These are phyloP conservation scores for Fusarium tjaetaba DNA, from an alignment of 2,329 filamentous ascomycete species.

Conservation along the genomic window DNA sequence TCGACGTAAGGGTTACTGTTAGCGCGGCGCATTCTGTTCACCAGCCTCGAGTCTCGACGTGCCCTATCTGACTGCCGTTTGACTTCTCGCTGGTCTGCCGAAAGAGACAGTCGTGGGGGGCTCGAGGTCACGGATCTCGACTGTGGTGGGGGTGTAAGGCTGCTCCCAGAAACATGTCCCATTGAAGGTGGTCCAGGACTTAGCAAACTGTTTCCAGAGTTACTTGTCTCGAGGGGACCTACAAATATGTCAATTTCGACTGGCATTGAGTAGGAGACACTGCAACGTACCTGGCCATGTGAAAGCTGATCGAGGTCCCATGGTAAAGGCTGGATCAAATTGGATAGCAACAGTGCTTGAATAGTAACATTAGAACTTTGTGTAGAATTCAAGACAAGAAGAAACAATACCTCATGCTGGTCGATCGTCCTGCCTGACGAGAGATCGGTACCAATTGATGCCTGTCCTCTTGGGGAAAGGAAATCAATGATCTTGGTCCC, in stretches of 20 bases:
- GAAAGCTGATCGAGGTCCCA: slow-evolving; percentile 62
- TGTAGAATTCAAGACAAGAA: neutral
- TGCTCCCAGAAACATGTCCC: slow-evolving; percentile 58
- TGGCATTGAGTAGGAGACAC: neutral
- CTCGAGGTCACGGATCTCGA: slow-evolving; percentile 67
- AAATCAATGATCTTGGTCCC: slow-evolving; percentile 27
- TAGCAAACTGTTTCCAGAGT: slow-evolving; percentile 50
- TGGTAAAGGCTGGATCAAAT: slow-evolving; percentile 62
- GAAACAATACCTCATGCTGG: slow-evolving; percentile 39
- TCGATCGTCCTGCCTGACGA: slow-evolving; percentile 23
- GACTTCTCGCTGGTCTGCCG: slow-evolving; percentile 68
- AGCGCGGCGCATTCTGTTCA: slow-evolving; percentile 60
- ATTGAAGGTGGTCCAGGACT: slow-evolving; percentile 59
- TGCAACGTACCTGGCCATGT: slow-evolving; percentile 59
- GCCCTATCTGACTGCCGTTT: slow-evolving; percentile 70
- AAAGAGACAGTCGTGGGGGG: slow-evolving; percentile 64
- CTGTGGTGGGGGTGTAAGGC: slow-evolving; percentile 60
- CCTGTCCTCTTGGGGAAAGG: slow-evolving; percentile 25
- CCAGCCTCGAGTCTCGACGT: slow-evolving; percentile 66
- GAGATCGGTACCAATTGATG: slow-evolving; percentile 25
- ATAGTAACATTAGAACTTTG: slow-evolving; percentile 17
- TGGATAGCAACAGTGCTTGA: slow-evolving; percentile 60
- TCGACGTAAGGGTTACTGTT: slow-evolving; percentile 58
- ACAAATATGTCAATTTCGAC: slow-evolving; percentile 1
- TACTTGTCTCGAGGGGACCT: slow-evolving; percentile 51